Evolutionary conservation across 169 alveolate species (phyloP), one percentile per base, ranked within the genome.

Genomic region (Plasmodium reichenowi): DNA sequence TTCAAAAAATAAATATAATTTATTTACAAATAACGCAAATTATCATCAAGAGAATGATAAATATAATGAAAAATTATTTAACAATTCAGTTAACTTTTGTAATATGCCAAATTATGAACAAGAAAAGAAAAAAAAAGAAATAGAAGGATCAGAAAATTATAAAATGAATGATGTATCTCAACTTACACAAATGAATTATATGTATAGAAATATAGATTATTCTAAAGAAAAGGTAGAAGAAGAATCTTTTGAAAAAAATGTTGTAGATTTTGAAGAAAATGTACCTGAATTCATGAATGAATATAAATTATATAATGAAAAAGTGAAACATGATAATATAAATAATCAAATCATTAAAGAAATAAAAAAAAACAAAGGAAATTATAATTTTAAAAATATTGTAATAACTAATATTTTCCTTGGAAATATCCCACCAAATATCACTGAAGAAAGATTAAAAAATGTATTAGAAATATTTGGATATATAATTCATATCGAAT

Each of bases 391-490:
- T 26, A 66, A 83, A 62, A 70, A 59, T 52, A 48, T 70, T n/a
- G 86, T 68, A 45, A 72, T 76, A 54, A 88, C 92, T 7, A 67
- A 88, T 54, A 95, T 93, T n/a, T 94, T 94, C 48, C 88, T 94
- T 32, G 96, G 96, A 12, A 94, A 94, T 45, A 93, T 94, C 10
- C 96, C 96, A 56, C 96, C 96, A 50, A 88, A 88, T 62, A 89
- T 94, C 52, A 86, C 95, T 8, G 93, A 75, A 62, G 95, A 89
- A 56, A 85, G 88, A 73, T 48, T 92, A 73, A 92, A 88, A 62
- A 78, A 88, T 45, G 93, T 92, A 13, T 63, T 92, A 22, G 91
- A 83, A 43, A 68, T 83, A 22, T 83, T 83, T 70, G 91, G 91
- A 8, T 83, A 54, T 63, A 83, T 83, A 83, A 66, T 92, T 47